Percentiles rank a stretch among this genome's conserved stretches.
phyloP scores from a whole-genome alignment of 805 yeast genomes.

The Schizosaccharomyces japonicus region DNA sequence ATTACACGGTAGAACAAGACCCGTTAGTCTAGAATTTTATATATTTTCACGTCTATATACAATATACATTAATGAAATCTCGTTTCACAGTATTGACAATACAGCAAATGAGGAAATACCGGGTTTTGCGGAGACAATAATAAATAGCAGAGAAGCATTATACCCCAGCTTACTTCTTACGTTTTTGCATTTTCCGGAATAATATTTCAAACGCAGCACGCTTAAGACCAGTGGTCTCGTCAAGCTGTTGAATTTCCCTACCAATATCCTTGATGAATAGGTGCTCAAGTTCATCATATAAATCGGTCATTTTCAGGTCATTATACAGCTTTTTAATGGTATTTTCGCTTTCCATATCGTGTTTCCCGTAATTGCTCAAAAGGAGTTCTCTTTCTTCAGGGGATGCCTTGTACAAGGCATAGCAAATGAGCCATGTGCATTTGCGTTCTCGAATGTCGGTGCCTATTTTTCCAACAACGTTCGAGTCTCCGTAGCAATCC shows the following conservation, averaged over 20 bases:
- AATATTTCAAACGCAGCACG: background rate
- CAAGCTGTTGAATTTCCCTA: background rate
- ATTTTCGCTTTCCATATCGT: background rate
- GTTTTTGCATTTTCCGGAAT: background rate
- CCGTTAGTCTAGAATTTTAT: too few relatives aligned
- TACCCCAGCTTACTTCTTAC: too few relatives aligned
- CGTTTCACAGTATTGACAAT: too few relatives aligned
- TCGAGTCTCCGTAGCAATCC: background rate
- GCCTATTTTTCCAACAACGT: background rate
- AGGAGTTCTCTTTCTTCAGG: background rate
- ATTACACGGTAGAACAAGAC: too few relatives aligned
- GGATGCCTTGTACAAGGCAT: background rate
- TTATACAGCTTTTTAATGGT: background rate
- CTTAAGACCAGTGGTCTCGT: background rate
- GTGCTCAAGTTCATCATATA: background rate
- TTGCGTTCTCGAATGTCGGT: background rate
- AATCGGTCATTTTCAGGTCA: background rate
- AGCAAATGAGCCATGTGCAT: background rate
- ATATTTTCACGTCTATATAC: too few relatives aligned
- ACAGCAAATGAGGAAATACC: too few relatives aligned
- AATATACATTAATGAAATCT: too few relatives aligned
- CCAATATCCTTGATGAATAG: background rate
- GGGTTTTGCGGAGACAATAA: too few relatives aligned
- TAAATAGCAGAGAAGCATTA: too few relatives aligned
- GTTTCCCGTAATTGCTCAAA: background rate